Evolutionary conservation across 2,329 filamentous ascomycete species (phyloP).

Genomic region (Monilinia polystroma): DNA sequence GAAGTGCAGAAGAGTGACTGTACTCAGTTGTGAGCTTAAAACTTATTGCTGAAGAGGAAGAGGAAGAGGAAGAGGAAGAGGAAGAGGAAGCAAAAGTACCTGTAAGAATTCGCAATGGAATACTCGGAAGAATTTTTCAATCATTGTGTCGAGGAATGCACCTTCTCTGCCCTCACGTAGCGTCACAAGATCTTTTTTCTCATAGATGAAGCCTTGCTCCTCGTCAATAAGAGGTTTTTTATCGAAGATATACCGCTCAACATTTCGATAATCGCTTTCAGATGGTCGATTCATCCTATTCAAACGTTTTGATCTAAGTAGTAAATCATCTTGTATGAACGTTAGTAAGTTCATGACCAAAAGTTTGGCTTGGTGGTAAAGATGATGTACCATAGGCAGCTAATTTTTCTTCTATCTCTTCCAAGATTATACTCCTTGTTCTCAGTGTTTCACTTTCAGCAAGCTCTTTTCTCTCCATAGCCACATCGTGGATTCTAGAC

Average conservation of each 20-base stretch:
- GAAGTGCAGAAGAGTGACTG: slow-evolving; percentile 27
- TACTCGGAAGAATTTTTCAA: slow-evolving; percentile 38
- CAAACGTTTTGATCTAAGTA: slow-evolving; percentile 26
- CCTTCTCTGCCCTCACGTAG: slow-evolving; percentile 43
- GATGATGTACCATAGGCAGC: slow-evolving; percentile 23
- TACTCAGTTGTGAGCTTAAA: neutral
- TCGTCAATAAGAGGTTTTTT: slow-evolving; percentile 31
- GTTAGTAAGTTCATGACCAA: neutral
- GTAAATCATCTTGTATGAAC: neutral
- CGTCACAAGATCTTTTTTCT: slow-evolving; percentile 45
- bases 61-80: too few species aligned
- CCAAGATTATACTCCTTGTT: slow-evolving; percentile 23
- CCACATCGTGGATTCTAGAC: slow-evolving; percentile 24
- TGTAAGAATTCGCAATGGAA: slow-evolving; percentile 24
- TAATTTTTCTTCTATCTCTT: slow-evolving; percentile 27
- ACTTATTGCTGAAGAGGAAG: too few species aligned
- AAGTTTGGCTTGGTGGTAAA: neutral
- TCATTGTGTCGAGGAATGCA: slow-evolving; percentile 43
- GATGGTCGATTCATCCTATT: slow-evolving; percentile 39
- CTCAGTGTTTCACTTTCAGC: neutral
- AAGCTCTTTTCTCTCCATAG: slow-evolving; percentile 1
- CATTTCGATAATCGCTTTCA: slow-evolving; percentile 40
- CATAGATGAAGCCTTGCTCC: slow-evolving; percentile 40
- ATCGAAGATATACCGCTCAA: slow-evolving; percentile 36
- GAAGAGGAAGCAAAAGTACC: neutral